Conservation (phyloP, 2,329 filamentous ascomycete genomes). For the Fusarium sambucinum region DNA sequence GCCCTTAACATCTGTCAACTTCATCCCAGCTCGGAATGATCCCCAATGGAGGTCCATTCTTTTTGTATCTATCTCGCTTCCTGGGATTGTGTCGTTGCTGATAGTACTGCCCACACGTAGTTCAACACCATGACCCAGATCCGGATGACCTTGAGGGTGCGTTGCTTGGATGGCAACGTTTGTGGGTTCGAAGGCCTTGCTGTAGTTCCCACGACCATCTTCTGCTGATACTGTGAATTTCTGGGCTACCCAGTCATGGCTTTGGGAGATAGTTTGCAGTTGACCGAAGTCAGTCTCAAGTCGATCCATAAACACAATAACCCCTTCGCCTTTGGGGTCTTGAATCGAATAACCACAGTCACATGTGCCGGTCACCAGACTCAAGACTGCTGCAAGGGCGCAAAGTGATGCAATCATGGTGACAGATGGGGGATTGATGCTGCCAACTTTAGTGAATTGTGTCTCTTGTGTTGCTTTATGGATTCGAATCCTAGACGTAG, state of each 20-base stretch:
- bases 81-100: conserved; percentile 63
- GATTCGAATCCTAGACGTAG: neutral
- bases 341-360: conserved; percentile 78
- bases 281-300: conserved; percentile 79
- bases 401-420: conserved; percentile 21
- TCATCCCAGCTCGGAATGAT: conserved; percentile 76
- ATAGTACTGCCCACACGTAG: conserved; percentile 65
- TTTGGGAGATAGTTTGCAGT: conserved; percentile 59
- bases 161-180: conserved; percentile 66
- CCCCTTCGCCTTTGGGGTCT: conserved; percentile 54
- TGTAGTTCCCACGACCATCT: conserved; percentile 72
- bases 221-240: conserved; percentile 72
- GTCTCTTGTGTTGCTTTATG: neutral
- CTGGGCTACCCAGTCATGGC: conserved; percentile 74
- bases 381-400: conserved; percentile 24
- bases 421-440: neutral
- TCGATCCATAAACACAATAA: conserved; percentile 73
- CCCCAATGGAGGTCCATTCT: conserved; percentile 76
- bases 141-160: conserved; percentile 45
- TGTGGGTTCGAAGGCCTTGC: conserved; percentile 69
- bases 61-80: conserved; percentile 72
- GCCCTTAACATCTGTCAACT: conserved; percentile 69
- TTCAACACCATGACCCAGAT: conserved; percentile 63
- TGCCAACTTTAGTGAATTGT: neutral
- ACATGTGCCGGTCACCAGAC: conserved; percentile 62